Conservation (phyloP, 148 eudicot genomes). For the Fagopyrum tataricum region DNA sequence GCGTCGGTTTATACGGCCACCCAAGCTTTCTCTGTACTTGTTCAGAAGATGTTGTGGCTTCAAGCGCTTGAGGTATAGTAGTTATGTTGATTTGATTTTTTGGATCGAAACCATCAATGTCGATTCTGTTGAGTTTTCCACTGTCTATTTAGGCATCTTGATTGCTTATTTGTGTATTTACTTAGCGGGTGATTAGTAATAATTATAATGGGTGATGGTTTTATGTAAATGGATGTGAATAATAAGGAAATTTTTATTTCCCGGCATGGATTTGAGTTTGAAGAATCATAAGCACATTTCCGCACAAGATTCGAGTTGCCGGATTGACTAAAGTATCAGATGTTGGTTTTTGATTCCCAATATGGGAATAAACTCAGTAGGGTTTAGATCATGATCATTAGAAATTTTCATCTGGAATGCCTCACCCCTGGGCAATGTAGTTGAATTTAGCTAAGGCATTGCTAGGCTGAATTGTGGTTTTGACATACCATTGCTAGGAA, state of each 20-base stretch:
- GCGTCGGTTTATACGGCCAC: constrained; percentile 87
- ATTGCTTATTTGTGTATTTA: too few relatives aligned
- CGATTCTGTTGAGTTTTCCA: background rate
- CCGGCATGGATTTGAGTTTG: background rate
- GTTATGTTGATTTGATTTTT: background rate
- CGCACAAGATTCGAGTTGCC: background rate
- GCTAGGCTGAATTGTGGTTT: background rate
- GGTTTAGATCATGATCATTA: background rate
- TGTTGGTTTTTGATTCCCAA: too few relatives aligned
- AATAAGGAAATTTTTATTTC: background rate
- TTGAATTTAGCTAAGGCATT: background rate
- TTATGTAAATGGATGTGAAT: background rate
- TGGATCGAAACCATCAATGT: background rate
- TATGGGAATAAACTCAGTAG: background rate
- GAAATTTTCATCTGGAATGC: background rate
- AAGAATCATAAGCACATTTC: background rate
- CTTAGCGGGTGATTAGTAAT: too few relatives aligned
- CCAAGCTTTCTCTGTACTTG: constrained; percentile 59
- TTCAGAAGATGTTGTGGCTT: constrained; percentile 65
- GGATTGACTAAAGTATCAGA: background rate
- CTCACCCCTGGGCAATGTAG: background rate
- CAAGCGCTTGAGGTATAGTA: constrained; percentile 65
- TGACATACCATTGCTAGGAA: background rate
- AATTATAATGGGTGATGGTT: background rate
- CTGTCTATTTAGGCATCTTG: too few relatives aligned